Evolutionary conservation across 164 flowering plant species (phyloP).

Genomic region (Vitis amurensis): DNA sequence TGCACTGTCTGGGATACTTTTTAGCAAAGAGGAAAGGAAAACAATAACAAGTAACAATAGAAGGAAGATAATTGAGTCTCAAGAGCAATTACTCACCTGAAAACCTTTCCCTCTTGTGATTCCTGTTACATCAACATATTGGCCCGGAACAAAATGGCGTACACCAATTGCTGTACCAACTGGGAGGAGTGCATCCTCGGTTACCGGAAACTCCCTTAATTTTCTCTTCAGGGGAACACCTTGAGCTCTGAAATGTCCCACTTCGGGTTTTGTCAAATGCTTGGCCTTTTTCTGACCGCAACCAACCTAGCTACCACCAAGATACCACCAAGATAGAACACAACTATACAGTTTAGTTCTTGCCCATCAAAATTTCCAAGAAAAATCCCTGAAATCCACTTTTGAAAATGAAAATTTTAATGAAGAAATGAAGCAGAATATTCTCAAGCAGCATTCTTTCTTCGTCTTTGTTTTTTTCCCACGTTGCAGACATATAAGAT

Average conservation of each 20-base stretch:
- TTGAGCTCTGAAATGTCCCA: slow-evolving; percentile 98
- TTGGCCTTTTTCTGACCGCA: slow-evolving; percentile 93
- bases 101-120: slow-evolving; percentile 92
- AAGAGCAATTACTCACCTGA: slow-evolving; percentile 52
- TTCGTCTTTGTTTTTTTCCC: too few species aligned
- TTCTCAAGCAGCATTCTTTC: too few species aligned
- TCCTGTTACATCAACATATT: slow-evolving; percentile 87
- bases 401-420: neutral
- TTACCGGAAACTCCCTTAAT: slow-evolving; percentile 88
- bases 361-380: neutral
- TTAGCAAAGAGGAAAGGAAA: neutral
- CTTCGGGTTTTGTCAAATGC: slow-evolving; percentile 89
- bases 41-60: neutral
- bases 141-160: slow-evolving; percentile 97
- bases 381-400: neutral
- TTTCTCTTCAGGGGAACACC: slow-evolving; percentile 94
- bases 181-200: slow-evolving; percentile 97
- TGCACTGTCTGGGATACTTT: too few species aligned
- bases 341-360: neutral
- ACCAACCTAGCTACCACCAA: slow-evolving; percentile 73
- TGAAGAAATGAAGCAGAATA: neutral
- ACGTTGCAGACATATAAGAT: too few species aligned
- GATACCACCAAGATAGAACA: slow-evolving; percentile 28
- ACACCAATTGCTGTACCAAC: slow-evolving; percentile 75
- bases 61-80: neutral